Evolutionary conservation across 805 yeast species (phyloP).

Genomic region (Ogataea paraovalis): DNA sequence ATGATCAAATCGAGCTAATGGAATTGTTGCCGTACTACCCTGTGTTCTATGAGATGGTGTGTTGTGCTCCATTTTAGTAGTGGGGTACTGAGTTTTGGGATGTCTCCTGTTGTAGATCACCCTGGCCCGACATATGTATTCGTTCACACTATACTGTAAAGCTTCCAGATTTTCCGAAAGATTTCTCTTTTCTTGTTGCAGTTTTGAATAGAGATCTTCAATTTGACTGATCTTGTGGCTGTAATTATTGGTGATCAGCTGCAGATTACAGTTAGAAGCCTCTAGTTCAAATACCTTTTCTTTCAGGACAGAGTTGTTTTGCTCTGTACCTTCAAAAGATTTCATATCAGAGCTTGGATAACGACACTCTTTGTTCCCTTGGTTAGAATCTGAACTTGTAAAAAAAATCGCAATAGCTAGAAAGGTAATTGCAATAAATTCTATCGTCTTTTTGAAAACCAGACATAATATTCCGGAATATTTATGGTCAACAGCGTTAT

Average conservation of each 20-base stretch:
- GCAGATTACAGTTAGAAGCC: constrained; percentile 15
- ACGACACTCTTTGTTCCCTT: neutral
- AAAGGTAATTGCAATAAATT: neutral
- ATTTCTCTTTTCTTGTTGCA: neutral
- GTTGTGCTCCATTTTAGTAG: too few species aligned
- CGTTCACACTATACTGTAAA: neutral
- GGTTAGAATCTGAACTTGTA: neutral
- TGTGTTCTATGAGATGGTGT: neutral
- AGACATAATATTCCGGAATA: neutral
- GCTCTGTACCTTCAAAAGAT: neutral
- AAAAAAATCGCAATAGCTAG: neutral
- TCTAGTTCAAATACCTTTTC: constrained; percentile 16
- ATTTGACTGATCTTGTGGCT: neutral
- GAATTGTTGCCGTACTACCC: neutral
- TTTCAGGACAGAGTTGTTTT: constrained; percentile 12
- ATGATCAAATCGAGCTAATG: neutral
- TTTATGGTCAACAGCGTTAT: too few species aligned
- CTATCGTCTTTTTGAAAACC: neutral
- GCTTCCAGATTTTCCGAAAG: neutral
- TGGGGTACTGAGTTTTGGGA: too few species aligned
- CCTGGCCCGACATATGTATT: neutral
- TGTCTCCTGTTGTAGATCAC: too few species aligned
- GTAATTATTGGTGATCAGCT: constrained; percentile 11
- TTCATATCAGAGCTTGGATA: neutral
- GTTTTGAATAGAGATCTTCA: neutral